Base-by-base conservation (phyloP, 306 rosid genomes). In the Vicia sativa region DNA sequence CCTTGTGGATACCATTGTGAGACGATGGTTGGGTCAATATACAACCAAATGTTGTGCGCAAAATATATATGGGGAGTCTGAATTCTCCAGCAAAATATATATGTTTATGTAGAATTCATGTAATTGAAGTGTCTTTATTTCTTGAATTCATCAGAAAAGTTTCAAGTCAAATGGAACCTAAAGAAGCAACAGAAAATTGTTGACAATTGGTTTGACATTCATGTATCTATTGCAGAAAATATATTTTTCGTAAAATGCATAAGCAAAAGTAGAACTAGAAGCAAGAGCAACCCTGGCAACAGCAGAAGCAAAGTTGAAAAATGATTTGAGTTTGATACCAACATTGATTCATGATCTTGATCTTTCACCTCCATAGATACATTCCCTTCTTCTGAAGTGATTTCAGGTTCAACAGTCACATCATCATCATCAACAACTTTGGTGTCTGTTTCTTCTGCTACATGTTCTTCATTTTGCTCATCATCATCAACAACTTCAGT, bases 291-390 rank as follows among this genome's bases (percentile, higher is more conserved):
- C 26, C 55, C 69, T 4, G 52, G 56, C 8, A 65, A 10, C 34
- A 48, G 1, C 45, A 45, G 3, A 29, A 65, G 6, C 43, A 50
- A 29, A 7, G 26, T 48, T 15, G 57, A 16, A 2, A 46, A 3
- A 11, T 65, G 57, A 46, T 46, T 31, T 11, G 59, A 65, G 11
- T 29, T n/a, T 11, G 59, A 65, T 29, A 38, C 29, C 25, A n/a
- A 18, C 10, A 34, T n/a, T 25, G 11, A 7, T 65, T 7, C 9
- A 34, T 65, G 11, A 65, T 65, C 42, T 52, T 52, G 8, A 45
- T 9, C 34, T 26, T 31, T 62, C 37, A 21, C 2, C 12, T 39
- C 23, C 52, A 62, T 26, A 14, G 12, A 8, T 23, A 19, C 38
- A 11, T 39, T 19, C 7, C 31, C 56, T 9, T 65, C 57, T 4